Base-by-base conservation (phyloP, 257 asterid genomes). In the Fraxinus americana region DNA sequence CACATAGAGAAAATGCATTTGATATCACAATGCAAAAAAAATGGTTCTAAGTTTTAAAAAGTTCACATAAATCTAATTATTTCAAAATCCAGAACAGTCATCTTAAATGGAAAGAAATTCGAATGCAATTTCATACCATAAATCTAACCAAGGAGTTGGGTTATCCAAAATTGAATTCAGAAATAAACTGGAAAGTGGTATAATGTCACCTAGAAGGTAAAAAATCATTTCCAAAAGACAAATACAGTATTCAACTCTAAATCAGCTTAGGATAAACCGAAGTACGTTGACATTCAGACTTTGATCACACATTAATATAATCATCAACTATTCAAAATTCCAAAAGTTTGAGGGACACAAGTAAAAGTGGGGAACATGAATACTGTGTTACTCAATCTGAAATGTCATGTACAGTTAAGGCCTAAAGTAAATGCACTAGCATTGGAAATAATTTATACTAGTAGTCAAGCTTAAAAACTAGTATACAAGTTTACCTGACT, bases 401-500 rank as follows among this genome's bases (percentile, higher is more conserved):
- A 61, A 35, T 23, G 61, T 12, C 13, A 21, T 2, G 23, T 45
- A 36, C 6, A n/a, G 66, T 17, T 45, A 45, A 52, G 0, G 30
- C 30, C 30, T 29, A 29, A 29, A 52, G 2, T 14, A 50, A 21
- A 39, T 35, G 52, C 29, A 73, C 17, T 12, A 19, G 34, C 68
- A 79, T n/a, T 4, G 7, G 52, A 70, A 74, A 70, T 23, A 43
- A 12, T 14, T 45, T 72, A 9, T 16, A 32, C 54, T 10, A 11
- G 34, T 57, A 57, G 50, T 17, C 32, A 54, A 70, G 21, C 35
- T 23, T 25, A 63, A 63, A 63, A 23, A 25, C 7, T 63, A 38
- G 11, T 25, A 67, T 6, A 25, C 70, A 81, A 11, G 19, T 21
- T 52, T 81, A 94, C 99, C 92, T 89, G 96, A 79, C 88, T 88